These are phyloP conservation scores for Colletotrichum godetiae DNA, from an alignment of 2,329 filamentous ascomycete genomes.

Conservation along the genomic window DNA sequence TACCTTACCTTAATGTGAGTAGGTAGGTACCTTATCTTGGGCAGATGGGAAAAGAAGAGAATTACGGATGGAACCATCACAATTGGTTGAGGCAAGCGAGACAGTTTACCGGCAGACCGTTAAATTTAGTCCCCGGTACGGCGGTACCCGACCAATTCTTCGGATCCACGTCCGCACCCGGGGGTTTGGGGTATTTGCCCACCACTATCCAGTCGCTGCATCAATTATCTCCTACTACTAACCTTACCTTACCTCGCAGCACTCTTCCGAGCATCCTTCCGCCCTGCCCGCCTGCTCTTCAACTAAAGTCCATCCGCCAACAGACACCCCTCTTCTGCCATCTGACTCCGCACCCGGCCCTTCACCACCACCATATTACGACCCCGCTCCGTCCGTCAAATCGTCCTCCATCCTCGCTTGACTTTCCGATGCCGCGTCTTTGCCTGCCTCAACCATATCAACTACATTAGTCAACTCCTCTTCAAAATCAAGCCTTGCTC, in stretches of 20 bases:
- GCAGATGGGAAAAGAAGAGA: too few relatives aligned
- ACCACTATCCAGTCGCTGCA: not conserved
- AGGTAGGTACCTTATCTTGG: too few relatives aligned
- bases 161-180: conserved; percentile 5
- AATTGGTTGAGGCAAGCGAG: not conserved
- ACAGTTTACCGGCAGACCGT: not conserved
- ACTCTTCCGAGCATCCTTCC: not conserved
- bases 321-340: not conserved
- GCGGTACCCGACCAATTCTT: not conserved
- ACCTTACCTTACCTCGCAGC: too few relatives aligned
- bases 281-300: not conserved
- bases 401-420: not conserved
- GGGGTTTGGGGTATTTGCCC: not conserved
- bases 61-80: too few relatives aligned
- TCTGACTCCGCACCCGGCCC: not conserved
- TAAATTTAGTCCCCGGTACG: not conserved
- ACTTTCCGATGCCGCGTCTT: not conserved
- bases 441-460: not conserved
- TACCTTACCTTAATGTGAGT: too few relatives aligned
- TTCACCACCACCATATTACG: not conserved
- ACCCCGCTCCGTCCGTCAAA: conserved; percentile 4
- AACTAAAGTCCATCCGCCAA: not conserved
- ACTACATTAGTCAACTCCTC: not conserved
- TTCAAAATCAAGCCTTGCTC: not conserved
- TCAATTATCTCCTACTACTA: not conserved